Evolutionary conservation across 805 yeast species (phyloP), one percentile per base, ranked within the genome.

Genomic region (Debaryomyces tyrocola): DNA sequence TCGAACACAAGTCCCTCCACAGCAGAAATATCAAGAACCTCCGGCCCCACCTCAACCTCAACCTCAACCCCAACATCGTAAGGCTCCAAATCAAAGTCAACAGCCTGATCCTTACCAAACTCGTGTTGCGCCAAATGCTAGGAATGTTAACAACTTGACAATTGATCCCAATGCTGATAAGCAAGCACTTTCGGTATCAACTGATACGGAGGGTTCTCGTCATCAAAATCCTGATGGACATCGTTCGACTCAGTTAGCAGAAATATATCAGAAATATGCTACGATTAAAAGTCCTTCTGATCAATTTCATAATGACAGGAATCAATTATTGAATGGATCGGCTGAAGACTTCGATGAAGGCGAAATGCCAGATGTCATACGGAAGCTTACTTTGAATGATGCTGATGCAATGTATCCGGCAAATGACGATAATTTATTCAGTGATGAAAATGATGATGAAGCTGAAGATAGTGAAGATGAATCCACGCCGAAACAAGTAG

Each of bases 191-290:
- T 39, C 39, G 8, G 24, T 14, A 35, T 6, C 14, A 12, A 31
- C 14, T 8, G 17, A 11, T 31, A 7, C 5, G 27, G 27, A 24
- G 4, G 27, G 10, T 4, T 6, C 10, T 7, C 27, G 27, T 24
- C 35, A 33, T 8, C 35, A 33, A 33, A 15, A 33, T 33, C 35
- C 35, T 11, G 58, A 59, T 24, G 56, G 55, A 37, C 74, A 69
- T 53, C 56, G 56, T 41, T 68, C 73, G 1, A 60, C 70, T n/a
- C 73, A 69, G 54, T 59, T 73, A 47, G 68, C 67, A 1, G 77
- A 73, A 43, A 73, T 73, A 21, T 73, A 73, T 52, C 75, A 70
- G 37, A 73, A 73, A 48, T 73, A 73, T 52, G 62, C 69, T 12
- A 66, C 60, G 4, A 66, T 73, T 37, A 59, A 66, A 41, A 53